phyloP scores from a whole-genome alignment of 169 alveolate species.

The Perkinsus marinus region DNA sequence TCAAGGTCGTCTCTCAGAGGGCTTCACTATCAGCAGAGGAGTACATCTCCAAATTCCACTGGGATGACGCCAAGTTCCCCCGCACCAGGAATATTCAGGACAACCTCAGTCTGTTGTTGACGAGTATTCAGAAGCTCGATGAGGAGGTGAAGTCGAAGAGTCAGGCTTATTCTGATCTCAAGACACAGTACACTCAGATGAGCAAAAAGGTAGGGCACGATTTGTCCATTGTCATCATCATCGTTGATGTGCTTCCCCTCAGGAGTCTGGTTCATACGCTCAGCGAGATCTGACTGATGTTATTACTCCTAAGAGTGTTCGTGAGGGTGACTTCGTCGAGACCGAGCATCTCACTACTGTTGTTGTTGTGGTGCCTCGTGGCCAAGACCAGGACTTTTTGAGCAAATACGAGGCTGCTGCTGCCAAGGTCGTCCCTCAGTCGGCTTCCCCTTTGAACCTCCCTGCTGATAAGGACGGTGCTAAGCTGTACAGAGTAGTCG shows the following conservation, averaged over 20 bases:
- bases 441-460: constrained; percentile 11
- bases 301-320: constrained; percentile 41
- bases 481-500: constrained; percentile 42
- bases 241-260: not conserved
- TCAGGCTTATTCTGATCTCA: constrained; percentile 36
- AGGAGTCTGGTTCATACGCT: not conserved
- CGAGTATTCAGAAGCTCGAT: constrained; percentile 40
- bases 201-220: not conserved
- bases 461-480: constrained; percentile 54
- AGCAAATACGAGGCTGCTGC: constrained; percentile 35
- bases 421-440: constrained; percentile 53
- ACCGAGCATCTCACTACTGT: constrained; percentile 48
- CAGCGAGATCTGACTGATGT: constrained; percentile 45
- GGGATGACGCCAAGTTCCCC: constrained; percentile 68
- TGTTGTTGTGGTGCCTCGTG: constrained; percentile 43
- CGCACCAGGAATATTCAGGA: constrained; percentile 46
- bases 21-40: constrained; percentile 6
- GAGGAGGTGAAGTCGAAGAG: constrained; percentile 45
- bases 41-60: constrained; percentile 42
- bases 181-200: constrained; percentile 10
- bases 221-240: too few relatives aligned
- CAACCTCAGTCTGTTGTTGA: constrained; percentile 37
- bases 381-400: constrained; percentile 30
- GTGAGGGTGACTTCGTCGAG: constrained; percentile 32
- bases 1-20: constrained; percentile 8